Percentiles rank a stretch among this genome's conserved stretches.
Conservation (phyloP, 305 asterid species). For the Rubia occidens region DNA sequence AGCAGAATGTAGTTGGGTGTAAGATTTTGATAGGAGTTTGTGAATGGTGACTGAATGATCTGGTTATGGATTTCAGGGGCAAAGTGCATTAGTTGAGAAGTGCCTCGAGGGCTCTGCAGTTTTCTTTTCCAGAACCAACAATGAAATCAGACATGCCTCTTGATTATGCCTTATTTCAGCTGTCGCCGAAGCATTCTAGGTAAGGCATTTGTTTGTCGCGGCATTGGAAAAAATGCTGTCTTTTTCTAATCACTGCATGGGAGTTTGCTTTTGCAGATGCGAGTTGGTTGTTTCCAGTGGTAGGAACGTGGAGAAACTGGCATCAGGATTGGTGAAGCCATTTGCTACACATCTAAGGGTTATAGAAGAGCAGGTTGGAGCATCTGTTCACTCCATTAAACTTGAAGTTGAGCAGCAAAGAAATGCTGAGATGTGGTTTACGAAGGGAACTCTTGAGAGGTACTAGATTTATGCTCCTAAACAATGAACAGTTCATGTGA, state of each 20-base stretch:
- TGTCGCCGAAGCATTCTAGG: constrained; percentile 80
- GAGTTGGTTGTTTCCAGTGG: constrained; percentile 69
- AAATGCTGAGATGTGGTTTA: constrained; percentile 75
- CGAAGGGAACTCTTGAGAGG: constrained; percentile 97
- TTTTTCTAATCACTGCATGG: constrained; percentile 7
- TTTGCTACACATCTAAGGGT: constrained; percentile 65
- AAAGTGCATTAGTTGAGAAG: constrained; percentile 28
- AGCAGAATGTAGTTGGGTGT: constrained; percentile 6
- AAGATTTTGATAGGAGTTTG: not conserved
- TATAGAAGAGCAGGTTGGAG: constrained; percentile 73
- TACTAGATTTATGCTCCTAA: constrained; percentile 22
- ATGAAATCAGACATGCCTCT: constrained; percentile 66
- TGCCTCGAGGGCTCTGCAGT: constrained; percentile 10
- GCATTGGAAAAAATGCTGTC: constrained; percentile 11
- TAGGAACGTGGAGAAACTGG: constrained; percentile 72
- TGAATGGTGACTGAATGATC: constrained; percentile 12
- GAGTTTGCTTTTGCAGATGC: constrained; percentile 45
- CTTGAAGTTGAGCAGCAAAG: constrained; percentile 58
- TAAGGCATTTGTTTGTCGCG: constrained; percentile 21
- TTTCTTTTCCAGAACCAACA: constrained; percentile 23
- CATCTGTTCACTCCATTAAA: constrained; percentile 56
- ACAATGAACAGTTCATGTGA: constrained; percentile 7
- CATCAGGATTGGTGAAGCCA: constrained; percentile 87
- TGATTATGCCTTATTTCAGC: constrained; percentile 81
- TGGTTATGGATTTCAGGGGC: constrained; percentile 18